Percentiles rank a stretch among this genome's conserved stretches.
Evolutionary conservation across 1,284 basidiomycete genomes (phyloP).

Genomic region (Fistulinella cinereoalba): DNA sequence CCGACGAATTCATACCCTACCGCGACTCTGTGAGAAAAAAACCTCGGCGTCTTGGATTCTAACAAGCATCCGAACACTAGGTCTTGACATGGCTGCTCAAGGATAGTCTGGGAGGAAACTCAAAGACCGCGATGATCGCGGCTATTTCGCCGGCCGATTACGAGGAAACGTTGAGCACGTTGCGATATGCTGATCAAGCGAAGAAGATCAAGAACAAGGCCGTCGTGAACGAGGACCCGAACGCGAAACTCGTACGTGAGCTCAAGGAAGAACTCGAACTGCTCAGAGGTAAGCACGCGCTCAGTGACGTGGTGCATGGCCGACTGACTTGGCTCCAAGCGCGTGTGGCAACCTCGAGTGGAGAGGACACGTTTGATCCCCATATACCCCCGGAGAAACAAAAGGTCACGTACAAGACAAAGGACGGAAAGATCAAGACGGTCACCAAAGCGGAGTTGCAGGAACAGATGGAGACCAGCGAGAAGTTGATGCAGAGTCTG

Average conservation of each 20-base stretch:
- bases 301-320: slow-evolving; percentile 1
- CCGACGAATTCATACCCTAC: slow-evolving; percentile 89
- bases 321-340: slow-evolving; percentile 41
- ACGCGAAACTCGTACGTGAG: slow-evolving; percentile 96
- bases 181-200: slow-evolving; percentile 96
- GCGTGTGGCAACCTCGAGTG: slow-evolving; percentile 60
- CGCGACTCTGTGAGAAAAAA: slow-evolving; percentile 76
- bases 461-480: slow-evolving; percentile 94
- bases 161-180: slow-evolving; percentile 93
- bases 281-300: slow-evolving; percentile 60
- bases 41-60: slow-evolving; percentile 6
- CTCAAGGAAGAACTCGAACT: slow-evolving; percentile 96
- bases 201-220: slow-evolving; percentile 99
- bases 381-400: slow-evolving; percentile 91
- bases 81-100: slow-evolving; percentile 97
- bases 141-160: slow-evolving; percentile 98
- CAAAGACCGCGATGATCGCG: slow-evolving; percentile 96
- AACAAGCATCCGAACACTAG: slow-evolving; percentile 37
- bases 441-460: slow-evolving; percentile 97
- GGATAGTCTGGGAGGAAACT: slow-evolving; percentile 94
- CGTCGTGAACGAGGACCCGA: slow-evolving; percentile 98
- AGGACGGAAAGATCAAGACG: slow-evolving; percentile 91
- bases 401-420: slow-evolving; percentile 92
- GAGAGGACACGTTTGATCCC: slow-evolving; percentile 84
- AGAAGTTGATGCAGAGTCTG: slow-evolving; percentile 94